phyloP scores from a whole-genome alignment of 306 rosid species.

The Rosa multiflora region DNA sequence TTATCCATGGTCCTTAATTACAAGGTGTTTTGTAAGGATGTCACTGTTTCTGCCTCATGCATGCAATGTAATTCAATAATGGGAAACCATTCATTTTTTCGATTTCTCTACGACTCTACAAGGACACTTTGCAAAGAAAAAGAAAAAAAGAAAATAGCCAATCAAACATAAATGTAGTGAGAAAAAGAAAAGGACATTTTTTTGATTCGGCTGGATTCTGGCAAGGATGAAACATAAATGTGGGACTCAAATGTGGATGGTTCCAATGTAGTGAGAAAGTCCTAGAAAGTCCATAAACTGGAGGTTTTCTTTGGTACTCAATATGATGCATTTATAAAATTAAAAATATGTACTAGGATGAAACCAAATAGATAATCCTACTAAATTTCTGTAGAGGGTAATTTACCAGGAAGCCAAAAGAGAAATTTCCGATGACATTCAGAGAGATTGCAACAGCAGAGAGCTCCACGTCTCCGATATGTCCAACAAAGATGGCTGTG shows the following conservation, averaged over 20 bases:
- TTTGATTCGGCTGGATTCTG: too few species aligned
- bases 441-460: constrained; percentile 73
- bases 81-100: not conserved
- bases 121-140: too few species aligned
- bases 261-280: too few species aligned
- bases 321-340: not conserved
- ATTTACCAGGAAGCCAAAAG: constrained; percentile 81
- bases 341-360: not conserved
- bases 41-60: not conserved
- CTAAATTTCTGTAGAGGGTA: not conserved
- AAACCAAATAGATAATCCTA: not conserved
- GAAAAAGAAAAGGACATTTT: too few species aligned
- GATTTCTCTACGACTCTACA: too few species aligned
- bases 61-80: not conserved
- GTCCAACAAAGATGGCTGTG: constrained; percentile 77
- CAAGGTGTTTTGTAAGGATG: too few species aligned
- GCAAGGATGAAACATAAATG: too few species aligned
- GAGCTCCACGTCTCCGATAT: constrained; percentile 70
- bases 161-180: too few species aligned
- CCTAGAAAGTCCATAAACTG: too few species aligned
- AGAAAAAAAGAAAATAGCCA: too few species aligned
- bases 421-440: constrained; percentile 68
- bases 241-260: too few species aligned
- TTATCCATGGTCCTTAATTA: not conserved
- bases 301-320: not conserved